Conservation (phyloP, 768 basidiomycete genomes). For the Tephrocybe sp. region DNA sequence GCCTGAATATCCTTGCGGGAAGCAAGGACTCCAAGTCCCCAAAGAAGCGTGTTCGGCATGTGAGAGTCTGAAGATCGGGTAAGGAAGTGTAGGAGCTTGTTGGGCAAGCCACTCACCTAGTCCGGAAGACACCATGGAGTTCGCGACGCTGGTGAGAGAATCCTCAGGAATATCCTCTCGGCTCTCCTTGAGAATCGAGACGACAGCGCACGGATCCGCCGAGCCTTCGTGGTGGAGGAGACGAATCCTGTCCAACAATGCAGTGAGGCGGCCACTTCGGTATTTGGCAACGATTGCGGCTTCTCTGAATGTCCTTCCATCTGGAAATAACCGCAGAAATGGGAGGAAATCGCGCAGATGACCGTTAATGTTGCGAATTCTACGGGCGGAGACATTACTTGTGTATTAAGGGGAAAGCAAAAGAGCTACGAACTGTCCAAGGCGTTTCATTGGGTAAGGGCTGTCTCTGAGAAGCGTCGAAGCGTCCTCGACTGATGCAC, state of each 20-base stretch:
- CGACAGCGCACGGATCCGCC: conserved; percentile 12
- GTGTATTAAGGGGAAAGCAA: neutral
- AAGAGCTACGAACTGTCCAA: conserved; percentile 14
- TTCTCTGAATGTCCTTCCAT: conserved; percentile 11
- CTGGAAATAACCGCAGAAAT: conserved; percentile 14
- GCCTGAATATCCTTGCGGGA: conserved; percentile 11
- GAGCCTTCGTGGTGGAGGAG: conserved; percentile 6
- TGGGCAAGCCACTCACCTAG: conserved; percentile 12
- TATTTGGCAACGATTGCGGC: conserved; percentile 15
- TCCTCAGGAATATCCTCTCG: conserved; percentile 15
- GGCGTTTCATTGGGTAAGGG: conserved; percentile 19
- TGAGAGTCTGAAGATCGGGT: conserved; percentile 10
- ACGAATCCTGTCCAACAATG: conserved; percentile 9
- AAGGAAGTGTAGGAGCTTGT: too few relatives aligned
- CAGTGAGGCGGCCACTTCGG: conserved; percentile 9
- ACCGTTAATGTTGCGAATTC: conserved; percentile 17
- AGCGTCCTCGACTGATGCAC: conserved; percentile 13
- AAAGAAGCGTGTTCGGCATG: conserved; percentile 17
- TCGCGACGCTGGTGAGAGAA: conserved; percentile 15
- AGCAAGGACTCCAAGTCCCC: conserved; percentile 16
- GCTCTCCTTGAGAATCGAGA: conserved; percentile 11
- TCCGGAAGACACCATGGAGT: conserved; percentile 20
- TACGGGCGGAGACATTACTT: neutral
- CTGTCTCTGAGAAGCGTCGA: conserved; percentile 11
- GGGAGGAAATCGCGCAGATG: conserved; percentile 17